Percentiles rank a stretch among this genome's conserved stretches.
Conservation (phyloP, 768 basidiomycete species). For the Panaeolus cyanescens region DNA sequence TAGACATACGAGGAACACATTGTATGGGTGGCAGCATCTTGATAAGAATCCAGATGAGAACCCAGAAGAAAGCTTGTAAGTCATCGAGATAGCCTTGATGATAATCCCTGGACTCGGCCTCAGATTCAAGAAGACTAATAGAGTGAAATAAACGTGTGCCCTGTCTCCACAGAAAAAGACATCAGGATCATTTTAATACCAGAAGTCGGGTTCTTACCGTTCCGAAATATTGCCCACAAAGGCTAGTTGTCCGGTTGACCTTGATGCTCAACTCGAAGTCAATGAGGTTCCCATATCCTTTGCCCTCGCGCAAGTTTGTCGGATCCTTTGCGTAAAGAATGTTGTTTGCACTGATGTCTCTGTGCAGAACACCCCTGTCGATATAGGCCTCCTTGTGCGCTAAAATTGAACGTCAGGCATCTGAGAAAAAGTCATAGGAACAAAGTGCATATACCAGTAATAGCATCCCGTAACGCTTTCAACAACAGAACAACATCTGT, state of each 20-base stretch:
- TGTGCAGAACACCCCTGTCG: neutral
- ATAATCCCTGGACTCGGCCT: neutral
- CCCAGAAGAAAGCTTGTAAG: conserved; percentile 13
- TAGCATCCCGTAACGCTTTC: neutral
- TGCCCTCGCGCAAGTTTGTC: neutral
- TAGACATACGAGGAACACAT: neutral
- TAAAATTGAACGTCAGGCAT: neutral
- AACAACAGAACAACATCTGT: neutral
- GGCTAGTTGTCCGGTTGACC: neutral
- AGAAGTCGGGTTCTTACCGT: no score
- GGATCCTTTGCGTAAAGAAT: neutral
- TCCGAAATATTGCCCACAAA: neutral
- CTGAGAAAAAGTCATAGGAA: neutral
- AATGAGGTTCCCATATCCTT: neutral
- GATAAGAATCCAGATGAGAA: conserved; percentile 4
- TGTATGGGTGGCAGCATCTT: neutral
- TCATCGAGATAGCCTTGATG: conserved; percentile 17
- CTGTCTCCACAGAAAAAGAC: no score
- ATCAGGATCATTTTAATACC: no score
- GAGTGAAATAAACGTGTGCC: conserved; percentile 4
- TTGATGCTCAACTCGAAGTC: neutral
- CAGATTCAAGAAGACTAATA: neutral
- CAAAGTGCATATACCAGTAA: neutral
- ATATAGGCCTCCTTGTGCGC: neutral
- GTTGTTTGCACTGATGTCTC: neutral